Conservation (phyloP, 768 basidiomycete species). For the Boletellus emodensis region DNA sequence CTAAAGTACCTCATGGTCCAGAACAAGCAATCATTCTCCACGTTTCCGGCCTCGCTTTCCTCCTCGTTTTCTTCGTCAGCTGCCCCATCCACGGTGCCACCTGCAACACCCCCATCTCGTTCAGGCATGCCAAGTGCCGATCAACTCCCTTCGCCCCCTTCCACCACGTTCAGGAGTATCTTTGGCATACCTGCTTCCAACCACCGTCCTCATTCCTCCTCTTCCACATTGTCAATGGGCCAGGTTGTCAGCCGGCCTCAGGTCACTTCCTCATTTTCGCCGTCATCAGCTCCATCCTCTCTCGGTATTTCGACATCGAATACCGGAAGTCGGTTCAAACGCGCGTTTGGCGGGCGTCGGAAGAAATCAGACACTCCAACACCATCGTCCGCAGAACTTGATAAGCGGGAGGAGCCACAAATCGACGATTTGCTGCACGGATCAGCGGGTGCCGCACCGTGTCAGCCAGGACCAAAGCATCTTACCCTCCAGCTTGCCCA, state of each 20-base stretch:
- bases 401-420: constrained; percentile 19
- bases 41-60: constrained; percentile 39
- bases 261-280: constrained; percentile 17
- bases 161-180: constrained; percentile 34
- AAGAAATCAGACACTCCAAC: constrained; percentile 27
- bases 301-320: constrained; percentile 16
- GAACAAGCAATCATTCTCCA: constrained; percentile 37
- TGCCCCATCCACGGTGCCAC: constrained; percentile 39
- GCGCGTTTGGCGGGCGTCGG: constrained; percentile 31
- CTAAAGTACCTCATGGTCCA: constrained; percentile 28
- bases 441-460: constrained; percentile 9
- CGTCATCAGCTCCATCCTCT: constrained; percentile 27
- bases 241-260: constrained; percentile 35
- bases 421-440: constrained; percentile 15
- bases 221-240: constrained; percentile 30
- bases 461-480: constrained; percentile 31
- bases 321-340: constrained; percentile 28
- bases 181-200: constrained; percentile 25
- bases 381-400: constrained; percentile 20
- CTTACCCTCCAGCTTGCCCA: constrained; percentile 43
- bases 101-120: constrained; percentile 33
- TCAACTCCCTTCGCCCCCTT: constrained; percentile 36
- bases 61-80: constrained; percentile 45
- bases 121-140: constrained; percentile 43
- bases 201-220: constrained; percentile 23